Base-by-base conservation (phyloP, 2,329 filamentous ascomycete species). In the Fusarium sp. region DNA sequence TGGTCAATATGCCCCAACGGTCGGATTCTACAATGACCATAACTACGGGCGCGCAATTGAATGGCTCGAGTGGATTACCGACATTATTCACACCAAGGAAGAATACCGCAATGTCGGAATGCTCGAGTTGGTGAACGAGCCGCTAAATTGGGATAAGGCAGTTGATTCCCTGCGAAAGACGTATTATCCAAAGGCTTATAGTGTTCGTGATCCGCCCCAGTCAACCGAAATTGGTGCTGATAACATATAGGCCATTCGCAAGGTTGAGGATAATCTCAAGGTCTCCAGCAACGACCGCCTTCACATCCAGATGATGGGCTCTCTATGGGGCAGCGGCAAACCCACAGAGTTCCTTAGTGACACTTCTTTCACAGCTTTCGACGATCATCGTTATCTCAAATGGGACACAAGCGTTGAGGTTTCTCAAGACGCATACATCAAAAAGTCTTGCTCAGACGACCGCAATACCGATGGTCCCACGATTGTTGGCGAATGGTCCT, bases 321-420 rank as follows among this genome's bases (percentile, higher is more conserved):
- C 80, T 26, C 76, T 80, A 52, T 90, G 87, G 87, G 85, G 83
- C n/a, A 83, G 85, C 5, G 86, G 86, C 11, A 81, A 88, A 68
- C 85, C 87, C 3, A 83, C 79, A 26, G 69, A 82, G 52, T 80
- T 78, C 54, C 77, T 89, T 13, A 72, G 77, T 15, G 77, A 80
- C 68, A 77, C 78, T 16, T 76, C 79, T 39, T 82, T 80, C 71
- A 80, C 84, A 7, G 83, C 83, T 20, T 90, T 85, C 69, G 87
- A 90, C 73, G 84, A 88, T 76, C 87, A 89, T 73, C 82, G 85
- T 29, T 90, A 89, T 75, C 76, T 88, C 42, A 89, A 89, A 74
- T 89, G 83, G 81, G 73, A 74, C n/a, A 64, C 61, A 8, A 69
- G 57, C 47, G 61, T 75, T 18, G 26, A 55, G 5, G 82, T 82